A percentile compares a stretch with the other conserved stretches of the same genome.
Evolutionary conservation across 2,329 filamentous ascomycete species (phyloP).

Genomic region (Hortaea werneckii): DNA sequence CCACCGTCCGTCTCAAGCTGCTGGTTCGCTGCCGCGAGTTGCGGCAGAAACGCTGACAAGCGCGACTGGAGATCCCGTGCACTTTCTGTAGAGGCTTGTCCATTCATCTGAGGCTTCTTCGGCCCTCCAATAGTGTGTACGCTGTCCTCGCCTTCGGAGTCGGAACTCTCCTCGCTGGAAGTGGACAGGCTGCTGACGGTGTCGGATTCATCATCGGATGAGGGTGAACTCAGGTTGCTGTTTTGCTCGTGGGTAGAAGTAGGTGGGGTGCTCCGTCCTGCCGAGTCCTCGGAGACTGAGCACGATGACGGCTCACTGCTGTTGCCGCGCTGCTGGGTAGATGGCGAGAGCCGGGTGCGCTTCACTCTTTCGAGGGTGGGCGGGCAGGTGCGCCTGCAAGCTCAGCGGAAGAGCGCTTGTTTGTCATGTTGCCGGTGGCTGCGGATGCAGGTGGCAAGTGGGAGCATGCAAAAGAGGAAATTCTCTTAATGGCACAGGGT

Average conservation of each 20-base stretch:
- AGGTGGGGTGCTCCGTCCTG: background rate
- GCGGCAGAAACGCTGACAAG: conserved; percentile 22
- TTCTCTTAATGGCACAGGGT: too few relatives aligned
- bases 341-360: background rate
- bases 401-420: conserved; percentile 1
- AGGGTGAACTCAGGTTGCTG: background rate
- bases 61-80: conserved; percentile 16
- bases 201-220: background rate
- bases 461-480: too few relatives aligned
- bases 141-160: conserved; percentile 1
- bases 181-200: conserved; percentile 5
- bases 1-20: conserved; percentile 14
- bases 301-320: background rate
- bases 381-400: background rate
- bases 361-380: background rate
- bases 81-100: conserved; percentile 5
- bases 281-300: background rate
- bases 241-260: background rate
- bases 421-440: background rate
- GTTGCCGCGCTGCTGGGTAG: background rate
- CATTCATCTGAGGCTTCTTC: conserved; percentile 11
- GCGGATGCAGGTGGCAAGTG: too few relatives aligned
- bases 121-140: conserved; percentile 8
- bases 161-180: conserved; percentile 4
- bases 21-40: conserved; percentile 22